phyloP scores from a whole-genome alignment of 1,139 yeast species.

The Geotrichum cucujoidarum region DNA sequence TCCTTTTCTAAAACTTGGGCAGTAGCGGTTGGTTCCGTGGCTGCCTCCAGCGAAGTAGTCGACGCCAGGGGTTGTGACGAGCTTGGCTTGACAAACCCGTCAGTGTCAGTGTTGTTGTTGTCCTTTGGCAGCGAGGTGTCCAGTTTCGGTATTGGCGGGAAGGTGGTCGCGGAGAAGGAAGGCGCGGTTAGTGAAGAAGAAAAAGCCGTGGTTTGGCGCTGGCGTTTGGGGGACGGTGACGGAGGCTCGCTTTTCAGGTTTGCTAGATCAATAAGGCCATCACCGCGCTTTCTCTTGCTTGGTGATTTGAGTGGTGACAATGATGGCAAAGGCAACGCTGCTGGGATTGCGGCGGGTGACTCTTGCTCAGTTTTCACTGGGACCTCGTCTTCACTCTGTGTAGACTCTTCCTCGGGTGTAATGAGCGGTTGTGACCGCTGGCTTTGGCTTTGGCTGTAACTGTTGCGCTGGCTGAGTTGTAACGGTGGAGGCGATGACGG shows the following conservation, averaged over 20 bases:
- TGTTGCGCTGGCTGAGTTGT: not conserved
- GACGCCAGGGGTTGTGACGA: too few species aligned
- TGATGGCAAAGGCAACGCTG: not conserved
- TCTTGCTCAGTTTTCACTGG: not conserved
- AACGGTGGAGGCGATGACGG: not conserved
- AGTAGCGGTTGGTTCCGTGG: too few species aligned
- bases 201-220: too few species aligned
- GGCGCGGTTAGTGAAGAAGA: too few species aligned
- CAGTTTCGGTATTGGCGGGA: too few species aligned
- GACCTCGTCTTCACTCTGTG: not conserved
- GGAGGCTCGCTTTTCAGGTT: not conserved
- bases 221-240: conserved; percentile 1
- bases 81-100: too few species aligned
- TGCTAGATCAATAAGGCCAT: too few species aligned
- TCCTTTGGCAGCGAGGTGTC: too few species aligned
- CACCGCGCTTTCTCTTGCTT: not conserved
- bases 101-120: too few species aligned
- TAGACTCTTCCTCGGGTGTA: not conserved
- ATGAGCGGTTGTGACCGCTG: not conserved
- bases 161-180: too few species aligned
- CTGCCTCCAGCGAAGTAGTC: too few species aligned
- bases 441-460: not conserved
- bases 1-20: too few species aligned
- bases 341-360: not conserved
- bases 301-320: conserved; percentile 5